Evolutionary conservation across 352 stramenopile species (phyloP), one percentile per base, ranked within the genome.

Genomic region (Globisporangium recalcitrans): DNA sequence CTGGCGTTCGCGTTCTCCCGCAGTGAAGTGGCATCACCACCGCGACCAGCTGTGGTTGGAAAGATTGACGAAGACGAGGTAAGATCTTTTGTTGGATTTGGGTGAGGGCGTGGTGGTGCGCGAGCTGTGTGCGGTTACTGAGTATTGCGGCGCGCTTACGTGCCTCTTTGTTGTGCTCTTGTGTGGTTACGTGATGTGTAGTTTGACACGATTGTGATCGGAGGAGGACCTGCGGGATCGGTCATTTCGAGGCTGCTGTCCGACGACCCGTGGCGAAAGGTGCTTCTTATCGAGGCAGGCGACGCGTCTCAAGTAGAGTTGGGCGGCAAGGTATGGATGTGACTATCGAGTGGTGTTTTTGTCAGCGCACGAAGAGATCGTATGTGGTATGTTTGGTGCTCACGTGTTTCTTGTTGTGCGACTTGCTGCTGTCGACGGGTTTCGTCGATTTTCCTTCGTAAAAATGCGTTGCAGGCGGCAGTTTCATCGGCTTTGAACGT

Each of bases 281-380:
- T 90, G 62, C 67, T 90, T 36, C 73, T 90, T 6, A 81, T 90
- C 29, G 81, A 90, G 52, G 81, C 81, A 13, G 81, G 81, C 1
- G 72, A 79, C 29, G 72, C 79, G 5, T 84, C 81, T 0, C 81
- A 90, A 48, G 64, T 52, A 6, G 68, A 85, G 53, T 49, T 90
- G 34, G 81, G 81, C 1, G 81, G 81, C 10, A 70, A 75, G 62
- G 80, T 88, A 49, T 13, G 62, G 29, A 48, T 59, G 34, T 51
- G 38, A n/a, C 2, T 24, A 14, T 22, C 47, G 14, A 14, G 7
- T 34, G 36, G 7, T 38, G 2, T 26, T 53, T 32, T 46, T 42
- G n/a, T n/a, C n/a, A n/a, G n/a, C 60, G 38, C 34, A 32, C 34
- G 11, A 21, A 16, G 36, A 44, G 14, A n/a, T 44, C 36, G n/a